Percentiles rank a stretch among this genome's conserved stretches.
These are phyloP conservation scores for Tylopilus sp. DNA, from an alignment of 768 basidiomycete genomes.

Conservation along the genomic window DNA sequence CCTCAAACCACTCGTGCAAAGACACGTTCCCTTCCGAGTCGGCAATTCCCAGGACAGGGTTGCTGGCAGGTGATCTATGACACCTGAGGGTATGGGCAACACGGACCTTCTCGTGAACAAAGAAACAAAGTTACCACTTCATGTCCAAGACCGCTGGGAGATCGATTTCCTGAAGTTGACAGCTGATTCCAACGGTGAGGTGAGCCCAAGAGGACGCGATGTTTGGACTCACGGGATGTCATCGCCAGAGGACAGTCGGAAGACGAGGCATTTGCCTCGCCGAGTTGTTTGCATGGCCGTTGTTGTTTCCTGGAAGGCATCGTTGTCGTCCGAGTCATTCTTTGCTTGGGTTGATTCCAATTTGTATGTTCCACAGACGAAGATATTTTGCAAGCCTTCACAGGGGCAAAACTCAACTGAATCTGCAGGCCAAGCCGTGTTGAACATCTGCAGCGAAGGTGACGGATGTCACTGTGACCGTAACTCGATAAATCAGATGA, in stretches of 20 bases:
- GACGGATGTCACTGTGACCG: background rate
- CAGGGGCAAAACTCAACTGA: slow-evolving; percentile 89
- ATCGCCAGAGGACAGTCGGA: slow-evolving; percentile 40
- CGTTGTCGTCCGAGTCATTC: slow-evolving; percentile 2
- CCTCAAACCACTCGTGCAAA: slow-evolving; percentile 58
- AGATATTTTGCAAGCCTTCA: slow-evolving; percentile 50
- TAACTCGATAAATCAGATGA: too few species aligned
- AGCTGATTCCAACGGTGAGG: slow-evolving; percentile 32
- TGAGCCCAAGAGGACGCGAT: background rate
- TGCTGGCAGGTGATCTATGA: slow-evolving; percentile 41
- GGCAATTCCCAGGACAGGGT: slow-evolving; percentile 65
- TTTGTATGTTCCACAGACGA: slow-evolving; percentile 92
- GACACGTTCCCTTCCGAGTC: slow-evolving; percentile 82
- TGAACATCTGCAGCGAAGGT: slow-evolving; percentile 25
- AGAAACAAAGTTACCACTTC: slow-evolving; percentile 79
- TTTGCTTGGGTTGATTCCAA: slow-evolving; percentile 41
- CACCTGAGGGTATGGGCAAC: slow-evolving; percentile 45
- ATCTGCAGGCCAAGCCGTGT: slow-evolving; percentile 86
- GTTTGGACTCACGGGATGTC: slow-evolving; percentile 34
- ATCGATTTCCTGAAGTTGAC: slow-evolving; percentile 62
- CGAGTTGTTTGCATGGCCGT: slow-evolving; percentile 39
- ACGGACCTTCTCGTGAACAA: background rate
- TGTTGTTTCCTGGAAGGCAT: background rate
- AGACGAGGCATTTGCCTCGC: slow-evolving; percentile 72
- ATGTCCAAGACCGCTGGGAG: slow-evolving; percentile 86